Evolutionary conservation across 2,329 filamentous ascomycete species (phyloP), one percentile per base, ranked within the genome.

Genomic region (Stachybotrys chlorohalonatus): DNA sequence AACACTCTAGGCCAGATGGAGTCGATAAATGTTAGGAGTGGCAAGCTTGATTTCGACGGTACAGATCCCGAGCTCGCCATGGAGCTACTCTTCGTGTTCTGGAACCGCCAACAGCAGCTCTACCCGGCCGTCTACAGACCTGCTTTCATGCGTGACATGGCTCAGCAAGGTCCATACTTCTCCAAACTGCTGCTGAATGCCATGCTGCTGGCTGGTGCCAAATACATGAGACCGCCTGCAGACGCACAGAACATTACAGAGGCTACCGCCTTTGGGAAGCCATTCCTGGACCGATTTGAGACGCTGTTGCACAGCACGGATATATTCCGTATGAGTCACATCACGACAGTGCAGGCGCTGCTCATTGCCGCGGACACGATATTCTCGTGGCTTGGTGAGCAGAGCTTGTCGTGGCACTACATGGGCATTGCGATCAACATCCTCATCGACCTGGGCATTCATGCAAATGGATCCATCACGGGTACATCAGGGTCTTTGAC

Each of bases 111-210:
- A 51, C 75, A 80, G 52, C 71, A 78, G 53, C 71, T 73, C 0
- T 56, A 56, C 1, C 45, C 57, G 1, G 67, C 80, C 48, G 76
- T 74, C 1, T 81, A 82, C 60, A 74, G 80, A 0, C 75, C 79
- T 0, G 74, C 71, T 0, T 79, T 82, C 51, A 80, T 79, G 75
- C 62, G 74, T 2, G 74, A 76, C 59, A 77, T 81, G 78, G 78
- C 78, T 50, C 73, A 73, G 48, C 65, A 70, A 7, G 81, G 81
- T 0, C 77, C 76, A 0, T 82, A 82, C 60, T 84, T 81, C 57
- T 82, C 80, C 1, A 76, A 80, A 48, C 66, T 80, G 2, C 69
- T 83, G 1, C 67, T 84, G 3, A 81, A 82, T 57, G 79, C 80
- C 0, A 76, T 84, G 1, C 72, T 77, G 52, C 75, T 6, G 70